Base-by-base conservation (phyloP, 306 rosid species). In the Rosa chinensis region DNA sequence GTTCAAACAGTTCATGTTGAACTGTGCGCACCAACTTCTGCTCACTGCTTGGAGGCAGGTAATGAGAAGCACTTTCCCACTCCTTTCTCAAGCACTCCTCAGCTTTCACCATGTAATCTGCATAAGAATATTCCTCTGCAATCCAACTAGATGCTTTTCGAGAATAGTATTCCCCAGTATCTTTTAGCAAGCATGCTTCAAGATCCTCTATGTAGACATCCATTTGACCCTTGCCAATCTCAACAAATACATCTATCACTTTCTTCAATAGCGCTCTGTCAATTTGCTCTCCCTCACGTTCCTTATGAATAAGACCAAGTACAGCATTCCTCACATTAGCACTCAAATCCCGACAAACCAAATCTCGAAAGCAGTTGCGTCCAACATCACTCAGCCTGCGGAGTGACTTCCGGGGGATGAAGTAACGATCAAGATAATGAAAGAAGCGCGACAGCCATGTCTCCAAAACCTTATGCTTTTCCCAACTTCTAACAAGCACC, bases 281-380 rank as follows among this genome's bases (percentile, higher is more conserved):
- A 82, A 91, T 85, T 50, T 89, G 87, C 82, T 89, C 92, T 16
- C 97, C 94, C 53, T 91, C 94, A 0, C 94, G 91, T 63, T 91
- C 94, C 76, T 86, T 90, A 76, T 86, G 59, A 73, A 89, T 81
- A 75, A 89, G 87, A 70, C 79, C 16, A 40, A 91, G 87, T 35
- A 91, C 81, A 45, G 84, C 89, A 66, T 76, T 82, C 75, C 87
- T 88, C 48, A 79, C 87, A 13, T 82, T 82, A 44, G 40, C 82
- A 23, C 78, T 83, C 8, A 86, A 59, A 23, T 77, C 89, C 72
- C 12, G 59, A 25, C 78, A 55, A 48, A 78, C 86, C 82, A 82
- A 61, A 58, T 78, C 68, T 13, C 77, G 77, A 72, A 82, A 78
- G 76, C 82, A 74, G 10, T 67, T 59, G 20, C 75, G 66, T 16